Base-by-base conservation (phyloP, 1,284 basidiomycete genomes). In the Trichosporon sp. region DNA sequence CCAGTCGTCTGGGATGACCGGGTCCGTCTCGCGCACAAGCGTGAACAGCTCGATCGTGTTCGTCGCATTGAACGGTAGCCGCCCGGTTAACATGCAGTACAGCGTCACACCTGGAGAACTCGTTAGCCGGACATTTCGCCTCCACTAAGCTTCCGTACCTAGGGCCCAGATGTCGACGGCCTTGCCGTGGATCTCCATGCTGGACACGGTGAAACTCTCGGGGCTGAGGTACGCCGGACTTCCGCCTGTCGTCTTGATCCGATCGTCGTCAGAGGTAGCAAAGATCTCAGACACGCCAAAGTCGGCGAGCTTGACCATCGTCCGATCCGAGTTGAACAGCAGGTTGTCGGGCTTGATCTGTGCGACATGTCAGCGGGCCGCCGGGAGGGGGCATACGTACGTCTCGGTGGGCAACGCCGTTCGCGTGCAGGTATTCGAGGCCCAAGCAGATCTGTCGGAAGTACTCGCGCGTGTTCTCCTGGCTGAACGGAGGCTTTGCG, bases 201-300 rank as follows among this genome's bases (percentile, higher is more conserved):
- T 21, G 2, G 64, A 56, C n/a, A 23, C 44, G 14, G 66, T 70
- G 32, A 79, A 74, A 57, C 75, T 74, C 68, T 85, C 84, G 0
- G 85, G 85, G 61, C 82, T 82, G 77, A 85, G 83, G 70, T 85
- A 86, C 0, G 85, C 85, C 0, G 85, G 85, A 71, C 80, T 83
- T 0, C 85, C 85, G 0, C 78, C 82, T 21, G 78, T 76, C 60
- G 81, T 78, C 63, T 76, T 76, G 67, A 82, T 75, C 34, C 71
- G 70, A 69, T 84, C 82, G 61, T 83, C 81, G 13, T 78, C 80
- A 0, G 74, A 71, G 27, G 77, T 75, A 8, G 72, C 68, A 62
- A 85, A 84, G 79, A 85, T 83, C 62, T 85, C 83, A 1, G 83
- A 84, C 0, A 85, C 83, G 31, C 85, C 85, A 73, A 86, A 86